Conservation (phyloP, 495 filamentous ascomycete genomes). For the Hypoxylon lienhwacheense region DNA sequence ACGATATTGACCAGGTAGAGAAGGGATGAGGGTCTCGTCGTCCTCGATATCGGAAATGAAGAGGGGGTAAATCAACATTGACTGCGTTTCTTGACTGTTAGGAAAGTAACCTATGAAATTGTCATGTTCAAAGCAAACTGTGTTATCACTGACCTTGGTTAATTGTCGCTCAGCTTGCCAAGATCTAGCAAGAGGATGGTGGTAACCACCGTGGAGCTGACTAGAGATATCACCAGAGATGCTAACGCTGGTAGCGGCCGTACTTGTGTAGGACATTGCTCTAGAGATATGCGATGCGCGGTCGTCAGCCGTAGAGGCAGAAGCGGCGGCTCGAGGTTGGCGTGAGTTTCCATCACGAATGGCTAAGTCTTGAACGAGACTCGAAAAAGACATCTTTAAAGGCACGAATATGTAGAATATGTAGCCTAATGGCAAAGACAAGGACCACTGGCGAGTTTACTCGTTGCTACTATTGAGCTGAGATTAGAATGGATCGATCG, state of each 20-base stretch:
- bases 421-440: background rate
- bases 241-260: slow-evolving; percentile 90
- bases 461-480: too few species aligned
- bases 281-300: slow-evolving; percentile 67
- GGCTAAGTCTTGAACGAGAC: slow-evolving; percentile 82
- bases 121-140: too few species aligned
- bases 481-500: too few species aligned
- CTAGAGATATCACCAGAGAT: slow-evolving; percentile 90
- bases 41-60: slow-evolving; percentile 94
- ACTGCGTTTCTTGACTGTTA: slow-evolving; percentile 64
- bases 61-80: slow-evolving; percentile 96
- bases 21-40: slow-evolving; percentile 87
- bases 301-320: slow-evolving; percentile 58
- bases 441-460: background rate
- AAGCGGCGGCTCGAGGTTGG: slow-evolving; percentile 44
- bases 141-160: slow-evolving; percentile 80
- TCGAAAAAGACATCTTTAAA: slow-evolving; percentile 81
- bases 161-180: slow-evolving; percentile 98
- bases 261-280: slow-evolving; percentile 79
- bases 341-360: slow-evolving; percentile 59
- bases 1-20: slow-evolving; percentile 83
- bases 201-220: slow-evolving; percentile 93
- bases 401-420: background rate
- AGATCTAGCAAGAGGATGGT: slow-evolving; percentile 82
- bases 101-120: slow-evolving; percentile 3